Percentiles rank a stretch among this genome's conserved stretches.
Evolutionary conservation across 2,329 filamentous ascomycete genomes (phyloP).

Genomic region (Exserohilum rostratum): DNA sequence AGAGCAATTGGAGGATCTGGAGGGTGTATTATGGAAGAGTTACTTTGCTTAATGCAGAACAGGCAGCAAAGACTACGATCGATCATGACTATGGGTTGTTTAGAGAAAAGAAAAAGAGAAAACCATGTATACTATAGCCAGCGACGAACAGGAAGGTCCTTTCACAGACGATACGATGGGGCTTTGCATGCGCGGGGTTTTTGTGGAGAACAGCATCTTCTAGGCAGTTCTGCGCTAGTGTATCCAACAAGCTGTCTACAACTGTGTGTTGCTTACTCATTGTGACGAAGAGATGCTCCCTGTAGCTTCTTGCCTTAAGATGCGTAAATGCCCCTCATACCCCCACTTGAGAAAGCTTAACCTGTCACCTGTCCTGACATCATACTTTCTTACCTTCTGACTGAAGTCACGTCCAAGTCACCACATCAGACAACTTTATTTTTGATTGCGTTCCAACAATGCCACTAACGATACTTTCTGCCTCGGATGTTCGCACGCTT

Average conservation of each 20-base stretch:
- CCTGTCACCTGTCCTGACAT: constrained; percentile 7
- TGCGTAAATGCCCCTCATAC: constrained; percentile 19
- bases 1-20: constrained; percentile 92
- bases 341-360: constrained; percentile 22
- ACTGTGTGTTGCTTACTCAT: constrained; percentile 17
- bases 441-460: constrained; percentile 45
- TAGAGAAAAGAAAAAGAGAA: neutral
- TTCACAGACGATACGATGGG: constrained; percentile 4
- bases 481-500: constrained; percentile 61
- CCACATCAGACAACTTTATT: neutral
- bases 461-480: constrained; percentile 66
- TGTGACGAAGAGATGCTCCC: neutral
- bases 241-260: neutral
- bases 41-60: constrained; percentile 78
- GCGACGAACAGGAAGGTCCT: constrained; percentile 1
- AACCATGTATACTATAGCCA: constrained; percentile 14
- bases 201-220: constrained; percentile 3
- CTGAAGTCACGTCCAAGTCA: neutral
- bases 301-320: constrained; percentile 5
- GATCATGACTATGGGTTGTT: neutral
- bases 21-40: constrained; percentile 98
- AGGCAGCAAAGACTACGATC: neutral
- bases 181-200: constrained; percentile 8
- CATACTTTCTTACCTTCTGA: neutral
- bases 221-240: constrained; percentile 4